phyloP scores from a whole-genome alignment of 371 early-diverging fungal genomes.

The Blakeslea trispora region DNA sequence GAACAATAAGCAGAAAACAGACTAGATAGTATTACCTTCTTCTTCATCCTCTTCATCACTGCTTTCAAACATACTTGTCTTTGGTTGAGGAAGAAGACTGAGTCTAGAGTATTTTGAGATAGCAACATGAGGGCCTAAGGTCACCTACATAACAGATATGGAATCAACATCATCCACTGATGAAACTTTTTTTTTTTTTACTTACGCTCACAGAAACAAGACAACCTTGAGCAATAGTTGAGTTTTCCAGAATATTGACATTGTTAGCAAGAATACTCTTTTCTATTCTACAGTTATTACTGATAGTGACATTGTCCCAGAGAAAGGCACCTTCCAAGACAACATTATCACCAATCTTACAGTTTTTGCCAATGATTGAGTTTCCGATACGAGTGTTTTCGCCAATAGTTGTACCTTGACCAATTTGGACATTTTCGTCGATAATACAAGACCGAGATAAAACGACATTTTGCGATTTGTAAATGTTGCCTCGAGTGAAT shows the following conservation, averaged over 20 bases:
- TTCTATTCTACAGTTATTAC: slow-evolving; percentile 62
- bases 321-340: slow-evolving; percentile 79
- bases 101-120: slow-evolving; percentile 74
- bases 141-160: slow-evolving; percentile 49
- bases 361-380: slow-evolving; percentile 84
- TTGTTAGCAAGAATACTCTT: slow-evolving; percentile 76
- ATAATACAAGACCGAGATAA: slow-evolving; percentile 77
- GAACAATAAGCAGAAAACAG: neutral
- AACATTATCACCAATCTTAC: slow-evolving; percentile 78
- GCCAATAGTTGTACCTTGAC: slow-evolving; percentile 75
- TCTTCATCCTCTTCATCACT: slow-evolving; percentile 53
- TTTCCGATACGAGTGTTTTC: slow-evolving; percentile 70
- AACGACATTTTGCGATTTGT: slow-evolving; percentile 79
- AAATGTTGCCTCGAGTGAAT: slow-evolving; percentile 78
- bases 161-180: no score
- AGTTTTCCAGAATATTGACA: slow-evolving; percentile 66
- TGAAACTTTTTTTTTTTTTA: no score
- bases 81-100: slow-evolving; percentile 54
- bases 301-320: slow-evolving; percentile 79
- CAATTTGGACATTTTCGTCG: slow-evolving; percentile 84
- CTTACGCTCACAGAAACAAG: slow-evolving; percentile 67
- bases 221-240: slow-evolving; percentile 68
- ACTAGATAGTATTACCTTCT: slow-evolving; percentile 21
- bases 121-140: slow-evolving; percentile 75
- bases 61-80: slow-evolving; percentile 42